Evolutionary conservation across 2,329 filamentous ascomycete species (phyloP).

Genomic region (Aspergillaceae sp.): DNA sequence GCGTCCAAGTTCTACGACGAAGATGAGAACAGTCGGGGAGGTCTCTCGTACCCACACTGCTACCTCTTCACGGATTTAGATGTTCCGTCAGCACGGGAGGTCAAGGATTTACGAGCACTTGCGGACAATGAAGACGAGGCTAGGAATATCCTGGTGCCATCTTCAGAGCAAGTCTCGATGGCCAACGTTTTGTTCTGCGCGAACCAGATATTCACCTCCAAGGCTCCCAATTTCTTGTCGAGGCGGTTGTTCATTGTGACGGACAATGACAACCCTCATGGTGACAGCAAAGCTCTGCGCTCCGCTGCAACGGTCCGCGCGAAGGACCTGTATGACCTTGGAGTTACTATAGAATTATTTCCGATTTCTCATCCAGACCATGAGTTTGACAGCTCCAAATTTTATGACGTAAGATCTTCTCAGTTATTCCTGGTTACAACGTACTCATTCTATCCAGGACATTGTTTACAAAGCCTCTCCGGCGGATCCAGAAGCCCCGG

Average conservation of each 20-base stretch:
- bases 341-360: constrained; percentile 85
- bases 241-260: constrained; percentile 92
- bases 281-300: constrained; percentile 60
- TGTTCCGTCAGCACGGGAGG: constrained; percentile 75
- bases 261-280: constrained; percentile 81
- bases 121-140: constrained; percentile 70
- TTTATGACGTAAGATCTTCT: constrained; percentile 70
- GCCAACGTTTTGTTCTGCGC: constrained; percentile 87
- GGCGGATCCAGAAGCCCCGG: constrained; percentile 58
- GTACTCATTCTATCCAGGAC: constrained; percentile 47
- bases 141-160: constrained; percentile 59
- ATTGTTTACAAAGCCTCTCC: constrained; percentile 76
- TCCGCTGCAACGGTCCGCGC: constrained; percentile 76
- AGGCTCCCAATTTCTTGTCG: constrained; percentile 87
- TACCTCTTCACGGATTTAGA: constrained; percentile 86
- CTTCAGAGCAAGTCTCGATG: constrained; percentile 65
- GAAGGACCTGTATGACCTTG: constrained; percentile 90
- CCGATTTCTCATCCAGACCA: constrained; percentile 66
- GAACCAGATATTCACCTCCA: constrained; percentile 93
- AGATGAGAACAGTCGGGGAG: constrained; percentile 47
- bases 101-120: constrained; percentile 67
- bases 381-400: constrained; percentile 72
- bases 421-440: not conserved
- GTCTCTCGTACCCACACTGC: constrained; percentile 73
- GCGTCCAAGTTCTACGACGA: constrained; percentile 70